Evolutionary conservation across 83 land plant species (phyloP).

Genomic region (Picea engelmannii): DNA sequence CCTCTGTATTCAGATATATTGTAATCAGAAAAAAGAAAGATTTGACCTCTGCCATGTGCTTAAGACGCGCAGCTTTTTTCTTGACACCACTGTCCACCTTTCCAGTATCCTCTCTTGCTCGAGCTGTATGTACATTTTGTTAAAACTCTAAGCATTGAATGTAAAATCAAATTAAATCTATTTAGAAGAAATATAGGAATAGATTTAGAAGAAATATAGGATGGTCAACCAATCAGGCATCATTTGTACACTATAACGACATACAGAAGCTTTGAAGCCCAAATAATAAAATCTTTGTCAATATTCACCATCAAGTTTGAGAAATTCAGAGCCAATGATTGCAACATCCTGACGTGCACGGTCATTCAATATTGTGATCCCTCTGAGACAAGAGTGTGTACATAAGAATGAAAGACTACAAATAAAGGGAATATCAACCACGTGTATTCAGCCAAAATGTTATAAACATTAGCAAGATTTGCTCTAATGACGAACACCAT

Average conservation of each 20-base stretch:
- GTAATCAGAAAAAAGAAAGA: background rate
- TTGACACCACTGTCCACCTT: conserved; percentile 81
- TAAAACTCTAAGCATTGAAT: background rate
- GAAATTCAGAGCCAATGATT: conserved; percentile 73
- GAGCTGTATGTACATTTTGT: conserved; percentile 51
- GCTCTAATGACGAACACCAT: background rate
- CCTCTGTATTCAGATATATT: background rate
- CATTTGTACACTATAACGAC: background rate
- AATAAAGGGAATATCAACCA: background rate
- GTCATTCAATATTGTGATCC: conserved; percentile 81
- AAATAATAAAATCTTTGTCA: conserved; percentile 9
- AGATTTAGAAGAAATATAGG: background rate
- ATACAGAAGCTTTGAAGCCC: background rate
- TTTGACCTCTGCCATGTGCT: conserved; percentile 68
- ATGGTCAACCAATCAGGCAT: conserved; percentile 2
- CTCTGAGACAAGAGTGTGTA: conserved; percentile 37
- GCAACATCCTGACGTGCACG: conserved; percentile 98
- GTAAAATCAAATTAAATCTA: background rate
- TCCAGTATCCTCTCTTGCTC: conserved; percentile 92
- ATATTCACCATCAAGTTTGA: conserved; percentile 90
- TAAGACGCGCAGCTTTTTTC: conserved; percentile 65
- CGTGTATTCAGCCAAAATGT: background rate
- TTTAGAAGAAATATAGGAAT: too few relatives aligned
- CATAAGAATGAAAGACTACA: background rate
- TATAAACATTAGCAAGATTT: background rate